A percentile compares a stretch with the other conserved stretches of the same genome.
These are phyloP conservation scores for Biscogniauxia mediterranea DNA, from an alignment of 2,329 filamentous ascomycete species.

Conservation along the genomic window DNA sequence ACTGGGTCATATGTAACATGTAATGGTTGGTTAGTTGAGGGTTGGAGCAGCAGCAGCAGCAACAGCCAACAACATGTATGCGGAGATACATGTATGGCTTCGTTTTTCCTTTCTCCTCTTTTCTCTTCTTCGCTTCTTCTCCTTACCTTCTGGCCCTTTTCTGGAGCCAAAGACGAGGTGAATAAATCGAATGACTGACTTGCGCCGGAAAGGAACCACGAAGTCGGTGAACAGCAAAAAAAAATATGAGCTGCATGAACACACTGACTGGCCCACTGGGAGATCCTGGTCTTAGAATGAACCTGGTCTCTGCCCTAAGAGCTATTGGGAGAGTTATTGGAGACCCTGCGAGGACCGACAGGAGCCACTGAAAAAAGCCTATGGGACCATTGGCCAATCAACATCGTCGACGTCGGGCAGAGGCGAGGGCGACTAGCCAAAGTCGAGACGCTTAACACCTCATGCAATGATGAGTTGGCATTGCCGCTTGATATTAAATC, in stretches of 20 bases:
- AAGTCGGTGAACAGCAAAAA: slow-evolving; percentile 43
- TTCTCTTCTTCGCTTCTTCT: slow-evolving; percentile 9
- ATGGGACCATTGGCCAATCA: slow-evolving; percentile 29
- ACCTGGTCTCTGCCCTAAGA: slow-evolving; percentile 30
- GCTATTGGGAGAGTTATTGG: slow-evolving; percentile 30
- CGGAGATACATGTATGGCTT: slow-evolving; percentile 12
- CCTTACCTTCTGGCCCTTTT: slow-evolving; percentile 8
- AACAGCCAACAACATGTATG: slow-evolving; percentile 3
- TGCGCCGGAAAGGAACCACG: slow-evolving; percentile 30
- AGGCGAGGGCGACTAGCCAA: slow-evolving; percentile 42
- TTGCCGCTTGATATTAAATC: slow-evolving; percentile 59
- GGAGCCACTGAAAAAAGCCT: slow-evolving; percentile 26
- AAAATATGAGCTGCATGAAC: slow-evolving; percentile 45
- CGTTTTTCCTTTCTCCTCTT: slow-evolving; percentile 4
- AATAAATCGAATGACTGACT: slow-evolving; percentile 26
- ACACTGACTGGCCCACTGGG: slow-evolving; percentile 35
- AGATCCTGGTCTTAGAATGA: slow-evolving; percentile 26
- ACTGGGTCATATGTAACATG: slow-evolving; percentile 20
- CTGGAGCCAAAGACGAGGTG: slow-evolving; percentile 7
- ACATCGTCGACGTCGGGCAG: slow-evolving; percentile 22
- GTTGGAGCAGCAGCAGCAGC: slow-evolving; percentile 4
- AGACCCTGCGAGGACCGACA: slow-evolving; percentile 36
- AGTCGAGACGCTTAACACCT: slow-evolving; percentile 46
- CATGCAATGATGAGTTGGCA: slow-evolving; percentile 81
- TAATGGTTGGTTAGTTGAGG: slow-evolving; percentile 11